Conservation (phyloP, 2,329 filamentous ascomycete species). For the Diaporthe longicolla region DNA sequence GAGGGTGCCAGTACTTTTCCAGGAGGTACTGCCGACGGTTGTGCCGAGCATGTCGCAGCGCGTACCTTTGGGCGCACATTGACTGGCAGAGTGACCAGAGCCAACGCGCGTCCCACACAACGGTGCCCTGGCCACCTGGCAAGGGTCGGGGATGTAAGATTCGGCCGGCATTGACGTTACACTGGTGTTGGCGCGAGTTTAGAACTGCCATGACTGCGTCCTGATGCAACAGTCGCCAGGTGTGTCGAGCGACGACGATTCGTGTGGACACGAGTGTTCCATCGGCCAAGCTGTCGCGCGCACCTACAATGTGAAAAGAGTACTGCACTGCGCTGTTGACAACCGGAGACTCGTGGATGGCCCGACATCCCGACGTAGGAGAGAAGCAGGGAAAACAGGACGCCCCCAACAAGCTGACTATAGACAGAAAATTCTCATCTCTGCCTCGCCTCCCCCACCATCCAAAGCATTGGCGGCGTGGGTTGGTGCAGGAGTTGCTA, state of each 20-base stretch:
- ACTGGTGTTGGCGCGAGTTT: slow-evolving; percentile 37
- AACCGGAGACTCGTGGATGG: not conserved
- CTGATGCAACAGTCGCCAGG: slow-evolving; percentile 32
- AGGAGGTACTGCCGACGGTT: slow-evolving; percentile 43
- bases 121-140: slow-evolving; percentile 35
- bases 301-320: not conserved
- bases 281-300: slow-evolving; percentile 29
- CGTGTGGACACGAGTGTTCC: slow-evolving; percentile 39
- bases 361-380: not conserved
- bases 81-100: slow-evolving; percentile 21
- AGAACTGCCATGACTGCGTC: slow-evolving; percentile 27
- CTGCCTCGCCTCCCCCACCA: slow-evolving; percentile 17
- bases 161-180: slow-evolving; percentile 36
- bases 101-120: slow-evolving; percentile 41
- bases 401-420: not conserved
- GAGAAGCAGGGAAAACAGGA: not conserved
- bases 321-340: not conserved
- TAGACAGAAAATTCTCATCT: not conserved
- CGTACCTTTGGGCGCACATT: slow-evolving; percentile 19
- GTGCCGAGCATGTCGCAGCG: slow-evolving; percentile 40
- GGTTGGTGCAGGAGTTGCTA: slow-evolving; percentile 15
- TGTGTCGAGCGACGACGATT: slow-evolving; percentile 38
- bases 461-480: not conserved
- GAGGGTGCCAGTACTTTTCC: slow-evolving; percentile 33
- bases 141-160: slow-evolving; percentile 30